Conservation (phyloP, 129 eudicot genomes). For the Deinandra increscens region DNA sequence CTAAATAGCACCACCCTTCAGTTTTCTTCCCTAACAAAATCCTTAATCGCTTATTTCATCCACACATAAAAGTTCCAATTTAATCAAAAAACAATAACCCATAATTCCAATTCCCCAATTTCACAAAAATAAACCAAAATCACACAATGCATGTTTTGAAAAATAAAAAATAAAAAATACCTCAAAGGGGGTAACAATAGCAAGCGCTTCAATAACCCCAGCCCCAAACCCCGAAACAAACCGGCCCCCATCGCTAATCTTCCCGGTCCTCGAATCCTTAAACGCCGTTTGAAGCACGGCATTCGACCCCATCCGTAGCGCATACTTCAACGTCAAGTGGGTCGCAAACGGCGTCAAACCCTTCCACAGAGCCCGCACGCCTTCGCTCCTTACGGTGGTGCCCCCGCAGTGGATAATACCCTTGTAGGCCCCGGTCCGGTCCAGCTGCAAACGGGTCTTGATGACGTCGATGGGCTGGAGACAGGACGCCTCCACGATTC, state of each 20-base stretch:
- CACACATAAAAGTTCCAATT: too few species aligned
- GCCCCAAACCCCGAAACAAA: conserved; percentile 89
- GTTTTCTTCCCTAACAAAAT: too few species aligned
- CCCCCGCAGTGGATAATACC: conserved; percentile 85
- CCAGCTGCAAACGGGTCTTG: conserved; percentile 90
- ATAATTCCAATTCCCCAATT: too few species aligned
- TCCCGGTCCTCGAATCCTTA: conserved; percentile 70
- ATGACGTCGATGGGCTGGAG: conserved; percentile 91
- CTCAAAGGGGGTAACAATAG: conserved; percentile 94
- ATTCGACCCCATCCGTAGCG: conserved; percentile 92
- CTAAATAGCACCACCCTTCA: too few species aligned
- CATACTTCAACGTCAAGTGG: conserved; percentile 80
- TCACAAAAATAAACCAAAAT: too few species aligned
- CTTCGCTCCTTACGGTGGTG: conserved; percentile 53
- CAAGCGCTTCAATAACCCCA: conserved; percentile 95
- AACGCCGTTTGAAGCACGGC: conserved; percentile 67
- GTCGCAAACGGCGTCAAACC: conserved; percentile 89
- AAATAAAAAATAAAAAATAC: too few species aligned
- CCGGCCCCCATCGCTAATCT: conserved; percentile 59
- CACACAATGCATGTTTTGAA: too few species aligned
- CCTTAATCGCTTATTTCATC: too few species aligned
- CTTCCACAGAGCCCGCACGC: conserved; percentile 91
- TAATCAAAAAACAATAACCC: too few species aligned
- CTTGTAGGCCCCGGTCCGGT: conserved; percentile 65
- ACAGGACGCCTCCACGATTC: conserved; percentile 74